A percentile compares a stretch with the other conserved stretches of the same genome.
Evolutionary conservation across 139 green algal species (phyloP).

Genomic region (Limnomonas spitsbergensis): DNA sequence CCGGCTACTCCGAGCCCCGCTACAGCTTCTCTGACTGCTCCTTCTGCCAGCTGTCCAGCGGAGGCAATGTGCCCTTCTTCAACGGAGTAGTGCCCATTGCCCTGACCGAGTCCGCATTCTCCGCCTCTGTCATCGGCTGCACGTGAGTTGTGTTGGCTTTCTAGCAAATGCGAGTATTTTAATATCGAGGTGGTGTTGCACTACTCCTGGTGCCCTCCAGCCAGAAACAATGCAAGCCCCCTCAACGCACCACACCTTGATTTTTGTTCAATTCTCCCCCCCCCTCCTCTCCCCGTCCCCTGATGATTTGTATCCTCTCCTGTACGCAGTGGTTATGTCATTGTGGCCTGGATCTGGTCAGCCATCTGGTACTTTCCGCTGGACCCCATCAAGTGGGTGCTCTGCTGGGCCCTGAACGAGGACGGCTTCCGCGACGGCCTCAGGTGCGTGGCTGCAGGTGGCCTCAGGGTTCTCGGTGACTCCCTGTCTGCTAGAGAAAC

Average conservation of each 20-base stretch:
- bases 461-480: too few relatives aligned
- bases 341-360: constrained; percentile 79
- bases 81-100: constrained; percentile 44
- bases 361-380: constrained; percentile 74
- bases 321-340: constrained; percentile 64
- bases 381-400: constrained; percentile 73
- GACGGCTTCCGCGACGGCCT: constrained; percentile 42
- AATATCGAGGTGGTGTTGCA: too few relatives aligned
- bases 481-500: too few relatives aligned
- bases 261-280: too few relatives aligned
- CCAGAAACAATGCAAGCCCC: too few relatives aligned
- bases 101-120: constrained; percentile 58
- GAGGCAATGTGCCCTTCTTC: constrained; percentile 42
- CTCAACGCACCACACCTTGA: too few relatives aligned
- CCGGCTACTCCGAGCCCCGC: constrained; percentile 57
- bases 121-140: constrained; percentile 69
- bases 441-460: too few relatives aligned
- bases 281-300: too few relatives aligned
- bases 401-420: constrained; percentile 72
- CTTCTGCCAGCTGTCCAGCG: constrained; percentile 55
- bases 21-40: constrained; percentile 41
- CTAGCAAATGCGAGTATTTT: too few relatives aligned
- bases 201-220: too few relatives aligned
- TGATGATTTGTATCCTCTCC: too few relatives aligned
- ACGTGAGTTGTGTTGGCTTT: too few relatives aligned